Evolutionary conservation across 495 filamentous ascomycete species (phyloP).

Genomic region (Oidiodendron maius): DNA sequence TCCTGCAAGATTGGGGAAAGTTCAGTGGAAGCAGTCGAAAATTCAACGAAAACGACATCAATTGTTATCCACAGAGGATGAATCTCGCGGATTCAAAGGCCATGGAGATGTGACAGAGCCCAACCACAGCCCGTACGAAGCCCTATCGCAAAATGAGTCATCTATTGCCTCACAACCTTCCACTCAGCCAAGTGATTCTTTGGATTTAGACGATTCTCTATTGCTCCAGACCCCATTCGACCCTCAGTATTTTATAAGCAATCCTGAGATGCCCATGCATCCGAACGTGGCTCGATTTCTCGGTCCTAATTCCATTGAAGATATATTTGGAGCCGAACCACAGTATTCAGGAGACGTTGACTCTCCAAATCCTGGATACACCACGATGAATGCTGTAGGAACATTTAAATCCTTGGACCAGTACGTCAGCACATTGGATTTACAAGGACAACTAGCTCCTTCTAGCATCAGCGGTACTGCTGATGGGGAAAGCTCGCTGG

Average conservation of each 20-base stretch:
- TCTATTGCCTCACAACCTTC: neutral
- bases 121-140: slow-evolving; percentile 1
- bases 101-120: neutral
- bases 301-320: slow-evolving; percentile 9
- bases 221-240: neutral
- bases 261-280: slow-evolving; percentile 1
- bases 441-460: slow-evolving; percentile 1
- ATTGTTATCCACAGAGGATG: neutral
- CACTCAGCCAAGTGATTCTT: neutral
- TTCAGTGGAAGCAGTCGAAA: slow-evolving; percentile 5
- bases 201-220: slow-evolving; percentile 7
- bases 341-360: slow-evolving; percentile 3
- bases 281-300: slow-evolving; percentile 7
- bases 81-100: neutral
- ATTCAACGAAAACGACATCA: slow-evolving; percentile 4
- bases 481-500: neutral
- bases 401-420: slow-evolving; percentile 7
- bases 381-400: neutral
- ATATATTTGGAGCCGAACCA: slow-evolving; percentile 4
- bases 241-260: slow-evolving; percentile 1
- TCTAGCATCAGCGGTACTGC: neutral
- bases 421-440: slow-evolving; percentile 10
- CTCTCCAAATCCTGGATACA: neutral
- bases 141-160: neutral
- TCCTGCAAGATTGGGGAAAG: slow-evolving; percentile 8